Base-by-base conservation (phyloP, 495 filamentous ascomycete species). In the Entonaema liquescens region DNA sequence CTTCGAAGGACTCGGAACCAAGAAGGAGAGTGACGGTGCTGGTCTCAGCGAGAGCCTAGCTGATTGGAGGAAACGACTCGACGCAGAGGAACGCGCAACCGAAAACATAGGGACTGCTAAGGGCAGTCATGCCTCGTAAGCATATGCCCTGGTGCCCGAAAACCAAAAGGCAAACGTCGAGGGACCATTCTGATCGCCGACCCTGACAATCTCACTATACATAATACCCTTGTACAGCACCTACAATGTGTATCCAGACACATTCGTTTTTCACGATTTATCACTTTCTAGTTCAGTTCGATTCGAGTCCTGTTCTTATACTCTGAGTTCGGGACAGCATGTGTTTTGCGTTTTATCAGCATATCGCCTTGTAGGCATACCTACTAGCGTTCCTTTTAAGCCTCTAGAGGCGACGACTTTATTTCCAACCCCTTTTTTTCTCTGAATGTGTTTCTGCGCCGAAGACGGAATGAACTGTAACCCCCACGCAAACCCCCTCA, bases 41-140 rank as follows among this genome's bases (percentile, higher is more conserved):
- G 79, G 77, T 31, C 80, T 94, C 76, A 92, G 87, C 66, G 88
- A 88, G 72, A 91, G 88, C 74, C 74, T 94, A 44, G 89, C 90
- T 5, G 89, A 91, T 74, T 94, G 91, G 91, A 81, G 91, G 61
- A 90, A 90, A 73, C 79, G 89, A 68, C 80, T 94, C 61, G 91
- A 94, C 70, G 85, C 85, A 33, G 88, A 90, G 61, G 88, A 90
- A 35, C 75, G 62, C 31, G 76, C 71, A 26, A 54, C 33, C 38
- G 70, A 67, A 1, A 64, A 33, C 26, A 25, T 62, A 21, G 66
- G 66, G 6, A 0, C 56, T 5, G 61, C 66, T 23, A 63, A 67
- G 33, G 38, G 62, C n/a, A 70, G 67, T 13, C 70, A 73, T 59
- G 70, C 70, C 28, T 68, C 62, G 28, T 73, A 42, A 65, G 17